phyloP scores from a whole-genome alignment of 805 yeast genomes.

The Wickerhamiella sorbophila region DNA sequence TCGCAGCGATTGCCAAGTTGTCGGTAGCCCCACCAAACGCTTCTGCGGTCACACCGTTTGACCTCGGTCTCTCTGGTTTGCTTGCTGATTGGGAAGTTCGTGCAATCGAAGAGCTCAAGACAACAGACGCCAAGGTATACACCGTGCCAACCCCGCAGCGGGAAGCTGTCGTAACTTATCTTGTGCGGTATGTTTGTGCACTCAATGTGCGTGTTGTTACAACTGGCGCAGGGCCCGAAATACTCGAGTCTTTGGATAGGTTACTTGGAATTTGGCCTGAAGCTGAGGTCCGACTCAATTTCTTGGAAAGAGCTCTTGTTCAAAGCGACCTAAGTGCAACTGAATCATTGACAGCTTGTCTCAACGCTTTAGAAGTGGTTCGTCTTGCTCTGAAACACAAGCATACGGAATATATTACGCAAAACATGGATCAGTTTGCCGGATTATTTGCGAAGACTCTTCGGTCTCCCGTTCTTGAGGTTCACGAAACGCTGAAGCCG shows the following conservation, averaged over 20 bases:
- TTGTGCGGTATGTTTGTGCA: slow-evolving; percentile 77
- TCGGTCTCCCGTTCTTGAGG: slow-evolving; percentile 68
- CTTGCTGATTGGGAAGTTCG: slow-evolving; percentile 72
- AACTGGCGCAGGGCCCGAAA: slow-evolving; percentile 65
- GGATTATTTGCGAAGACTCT: slow-evolving; percentile 66
- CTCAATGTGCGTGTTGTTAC: slow-evolving; percentile 53
- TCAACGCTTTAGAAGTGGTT: slow-evolving; percentile 83
- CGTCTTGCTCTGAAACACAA: slow-evolving; percentile 72
- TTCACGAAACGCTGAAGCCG: slow-evolving; percentile 70
- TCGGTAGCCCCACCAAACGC: slow-evolving; percentile 37
- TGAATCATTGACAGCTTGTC: slow-evolving; percentile 53
- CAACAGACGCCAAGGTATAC: slow-evolving; percentile 29
- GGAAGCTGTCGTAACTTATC: slow-evolving; percentile 80
- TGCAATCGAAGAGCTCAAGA: slow-evolving; percentile 13
- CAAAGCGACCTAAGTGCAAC: slow-evolving; percentile 58
- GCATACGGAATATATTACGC: slow-evolving; percentile 60
- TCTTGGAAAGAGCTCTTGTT: slow-evolving; percentile 76
- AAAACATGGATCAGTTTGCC: slow-evolving; percentile 54
- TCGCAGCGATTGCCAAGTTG: slow-evolving; percentile 83
- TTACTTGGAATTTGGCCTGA: slow-evolving; percentile 78
- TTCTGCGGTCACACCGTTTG: slow-evolving; percentile 38
- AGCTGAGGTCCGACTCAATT: slow-evolving; percentile 69
- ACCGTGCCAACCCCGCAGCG: slow-evolving; percentile 62
- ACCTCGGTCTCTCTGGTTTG: slow-evolving; percentile 79
- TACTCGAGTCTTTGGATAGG: slow-evolving; percentile 61